Evolutionary conservation across 2,329 filamentous ascomycete genomes (phyloP).

Genomic region (Clonostachys chloroleuca): DNA sequence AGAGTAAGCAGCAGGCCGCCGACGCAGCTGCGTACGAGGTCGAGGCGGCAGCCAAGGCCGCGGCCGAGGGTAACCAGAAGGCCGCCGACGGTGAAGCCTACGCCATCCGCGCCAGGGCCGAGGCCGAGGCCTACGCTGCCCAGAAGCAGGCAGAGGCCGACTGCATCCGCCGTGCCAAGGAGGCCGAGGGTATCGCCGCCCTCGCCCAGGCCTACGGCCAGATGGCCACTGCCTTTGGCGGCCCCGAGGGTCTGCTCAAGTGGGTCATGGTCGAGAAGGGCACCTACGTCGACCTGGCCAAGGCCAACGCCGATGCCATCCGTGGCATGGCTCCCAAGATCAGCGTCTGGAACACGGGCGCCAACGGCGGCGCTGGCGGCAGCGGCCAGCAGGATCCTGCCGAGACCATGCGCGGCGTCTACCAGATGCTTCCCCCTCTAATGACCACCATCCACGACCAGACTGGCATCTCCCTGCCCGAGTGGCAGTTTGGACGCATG

Average conservation of each 20-base stretch:
- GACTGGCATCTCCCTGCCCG: constrained; percentile 75
- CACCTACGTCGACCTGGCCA: constrained; percentile 71
- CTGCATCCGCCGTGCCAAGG: constrained; percentile 59
- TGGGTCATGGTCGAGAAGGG: constrained; percentile 86
- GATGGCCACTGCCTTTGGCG: constrained; percentile 69
- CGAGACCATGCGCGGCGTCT: constrained; percentile 66
- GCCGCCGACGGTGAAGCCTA: constrained; percentile 46
- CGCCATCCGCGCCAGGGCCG: constrained; percentile 39
- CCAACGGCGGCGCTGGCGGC: constrained; percentile 31
- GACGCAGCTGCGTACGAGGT: constrained; percentile 63
- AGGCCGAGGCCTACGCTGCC: constrained; percentile 27
- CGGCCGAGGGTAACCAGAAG: constrained; percentile 34
- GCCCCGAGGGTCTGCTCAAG: constrained; percentile 72
- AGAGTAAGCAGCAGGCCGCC: constrained; percentile 64
- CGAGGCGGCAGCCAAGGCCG: constrained; percentile 54
- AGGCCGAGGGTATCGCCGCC: constrained; percentile 71
- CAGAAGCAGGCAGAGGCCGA: constrained; percentile 53
- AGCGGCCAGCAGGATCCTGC: constrained; percentile 48
- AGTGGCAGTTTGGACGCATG: constrained; percentile 62
- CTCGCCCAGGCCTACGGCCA: constrained; percentile 79
- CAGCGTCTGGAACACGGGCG: constrained; percentile 81
- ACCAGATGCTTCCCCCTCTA: constrained; percentile 79
- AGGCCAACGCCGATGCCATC: constrained; percentile 73
- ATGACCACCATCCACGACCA: constrained; percentile 86
- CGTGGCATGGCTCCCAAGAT: constrained; percentile 83